Evolutionary conservation across 73 alveolate species (phyloP).

Genomic region (Stentor roeselii): DNA sequence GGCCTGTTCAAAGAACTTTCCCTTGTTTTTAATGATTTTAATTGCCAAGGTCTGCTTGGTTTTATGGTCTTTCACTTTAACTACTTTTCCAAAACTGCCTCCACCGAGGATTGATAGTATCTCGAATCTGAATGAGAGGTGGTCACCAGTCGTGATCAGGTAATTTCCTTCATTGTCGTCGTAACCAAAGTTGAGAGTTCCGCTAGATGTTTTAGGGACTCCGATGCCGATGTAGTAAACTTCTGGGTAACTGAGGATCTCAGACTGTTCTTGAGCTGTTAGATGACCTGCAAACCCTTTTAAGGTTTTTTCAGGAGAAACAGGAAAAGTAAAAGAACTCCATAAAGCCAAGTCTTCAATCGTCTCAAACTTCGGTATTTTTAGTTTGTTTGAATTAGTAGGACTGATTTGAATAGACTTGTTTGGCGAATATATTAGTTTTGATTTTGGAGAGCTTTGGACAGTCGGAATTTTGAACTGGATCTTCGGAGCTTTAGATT

Average conservation of each 20-base stretch:
- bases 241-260: not conserved
- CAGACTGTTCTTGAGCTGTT: not conserved
- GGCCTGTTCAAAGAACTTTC: not conserved
- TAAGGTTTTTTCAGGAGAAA: not conserved
- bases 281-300: not conserved
- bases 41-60: not conserved
- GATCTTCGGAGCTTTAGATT: too few relatives aligned
- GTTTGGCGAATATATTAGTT: not conserved
- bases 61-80: not conserved
- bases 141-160: too few relatives aligned
- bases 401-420: not conserved
- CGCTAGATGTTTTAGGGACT: too few relatives aligned
- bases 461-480: too few relatives aligned
- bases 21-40: not conserved
- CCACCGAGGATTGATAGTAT: not conserved
- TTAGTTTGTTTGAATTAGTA: slow-evolving; percentile 44
- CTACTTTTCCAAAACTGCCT: slow-evolving; percentile 1
- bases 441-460: too few relatives aligned
- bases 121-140: too few relatives aligned
- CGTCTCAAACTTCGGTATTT: slow-evolving; percentile 41
- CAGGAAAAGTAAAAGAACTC: not conserved
- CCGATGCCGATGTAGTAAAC: not conserved
- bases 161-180: too few relatives aligned
- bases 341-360: slow-evolving; percentile 10
- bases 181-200: too few relatives aligned